phyloP scores from a whole-genome alignment of 345 rosid species.

The Eucalyptus dawsonii region DNA sequence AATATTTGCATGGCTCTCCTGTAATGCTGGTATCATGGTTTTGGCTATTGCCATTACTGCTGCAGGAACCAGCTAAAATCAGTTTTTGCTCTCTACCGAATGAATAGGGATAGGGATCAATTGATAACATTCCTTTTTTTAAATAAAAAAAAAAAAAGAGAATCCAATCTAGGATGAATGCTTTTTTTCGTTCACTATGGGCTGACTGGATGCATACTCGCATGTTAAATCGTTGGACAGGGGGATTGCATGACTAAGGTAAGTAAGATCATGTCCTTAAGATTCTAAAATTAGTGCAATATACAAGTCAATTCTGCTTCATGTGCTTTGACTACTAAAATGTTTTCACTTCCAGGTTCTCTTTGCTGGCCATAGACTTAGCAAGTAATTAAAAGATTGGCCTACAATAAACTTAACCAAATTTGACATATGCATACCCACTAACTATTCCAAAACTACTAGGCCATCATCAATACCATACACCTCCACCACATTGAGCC shows the following conservation, averaged over 20 bases:
- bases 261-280: neutral
- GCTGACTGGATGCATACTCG: neutral
- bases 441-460: neutral
- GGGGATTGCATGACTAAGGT: neutral
- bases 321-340: neutral
- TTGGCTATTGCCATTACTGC: neutral
- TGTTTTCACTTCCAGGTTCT: neutral
- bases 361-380: neutral
- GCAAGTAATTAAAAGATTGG: neutral
- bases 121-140: no score
- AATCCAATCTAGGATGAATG: no score
- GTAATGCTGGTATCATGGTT: neutral
- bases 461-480: neutral
- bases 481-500: neutral
- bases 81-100: neutral
- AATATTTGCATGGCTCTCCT: neutral
- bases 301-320: neutral
- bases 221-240: neutral
- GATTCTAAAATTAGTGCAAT: neutral
- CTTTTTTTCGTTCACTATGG: no score
- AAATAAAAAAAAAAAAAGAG: no score
- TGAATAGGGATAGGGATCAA: neutral
- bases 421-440: neutral
- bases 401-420: neutral
- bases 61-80: neutral